These are phyloP conservation scores for Trichosporon sp. DNA, from an alignment of 1,284 basidiomycete genomes.

Conservation along the genomic window DNA sequence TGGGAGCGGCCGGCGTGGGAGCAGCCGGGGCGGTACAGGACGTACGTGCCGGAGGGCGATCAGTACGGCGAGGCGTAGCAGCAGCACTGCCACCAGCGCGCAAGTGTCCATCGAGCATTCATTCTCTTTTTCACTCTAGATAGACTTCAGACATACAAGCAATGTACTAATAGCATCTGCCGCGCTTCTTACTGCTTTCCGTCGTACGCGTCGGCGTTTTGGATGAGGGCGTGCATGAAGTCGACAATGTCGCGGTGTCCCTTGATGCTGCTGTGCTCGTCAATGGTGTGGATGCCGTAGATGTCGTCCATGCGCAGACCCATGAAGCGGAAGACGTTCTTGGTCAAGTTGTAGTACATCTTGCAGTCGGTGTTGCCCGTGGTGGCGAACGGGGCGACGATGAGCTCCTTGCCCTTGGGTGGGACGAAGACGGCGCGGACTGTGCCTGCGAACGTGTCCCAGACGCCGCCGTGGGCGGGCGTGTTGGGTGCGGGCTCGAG, in stretches of 20 bases:
- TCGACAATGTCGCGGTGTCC: slow-evolving; percentile 36
- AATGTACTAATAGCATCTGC: background rate
- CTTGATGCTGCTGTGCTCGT: slow-evolving; percentile 40
- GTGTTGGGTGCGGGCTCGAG: slow-evolving; percentile 48
- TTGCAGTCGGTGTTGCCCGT: slow-evolving; percentile 38
- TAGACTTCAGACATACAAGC: background rate
- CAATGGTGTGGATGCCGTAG: slow-evolving; percentile 42
- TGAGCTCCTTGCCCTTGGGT: slow-evolving; percentile 33
- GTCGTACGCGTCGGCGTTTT: slow-evolving; percentile 43
- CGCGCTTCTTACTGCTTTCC: slow-evolving; percentile 31
- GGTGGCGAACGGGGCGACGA: slow-evolving; percentile 41
- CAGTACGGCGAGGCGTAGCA: background rate
- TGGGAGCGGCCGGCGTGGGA: slow-evolving; percentile 18
- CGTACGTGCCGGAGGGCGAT: slow-evolving; percentile 12
- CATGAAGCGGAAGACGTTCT: slow-evolving; percentile 46
- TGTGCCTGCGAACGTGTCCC: slow-evolving; percentile 48
- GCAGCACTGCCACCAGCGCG: no score
- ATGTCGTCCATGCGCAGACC: slow-evolving; percentile 19
- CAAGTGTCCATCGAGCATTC: background rate
- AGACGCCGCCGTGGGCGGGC: slow-evolving; percentile 38
- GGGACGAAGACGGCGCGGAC: slow-evolving; percentile 40
- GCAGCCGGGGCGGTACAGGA: slow-evolving; percentile 18
- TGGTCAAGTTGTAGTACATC: slow-evolving; percentile 48
- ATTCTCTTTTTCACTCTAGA: background rate
- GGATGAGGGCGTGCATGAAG: slow-evolving; percentile 47